Base-by-base conservation (phyloP, 805 yeast species). In the Schizosaccharomyces lindneri region DNA sequence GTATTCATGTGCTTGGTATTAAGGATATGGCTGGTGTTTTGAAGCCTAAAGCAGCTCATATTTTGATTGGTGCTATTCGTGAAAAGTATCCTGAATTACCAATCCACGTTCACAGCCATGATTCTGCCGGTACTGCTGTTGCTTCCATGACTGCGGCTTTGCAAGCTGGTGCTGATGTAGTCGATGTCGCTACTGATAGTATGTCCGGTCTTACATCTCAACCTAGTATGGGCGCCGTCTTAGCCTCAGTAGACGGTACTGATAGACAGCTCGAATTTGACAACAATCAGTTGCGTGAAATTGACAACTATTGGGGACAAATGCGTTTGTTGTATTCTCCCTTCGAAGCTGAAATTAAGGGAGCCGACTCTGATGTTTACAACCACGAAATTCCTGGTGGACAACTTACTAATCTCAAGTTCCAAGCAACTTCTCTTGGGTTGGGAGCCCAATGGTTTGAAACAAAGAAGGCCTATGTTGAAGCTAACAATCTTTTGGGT, bases 1-100 rank as follows among this genome's bases (percentile, higher is more conserved):
- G 99, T 68, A 90, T 97, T 61, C 98, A 93, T 73, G 79, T 93
- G 69, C 78, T 93, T 68, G 98, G 97, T 75, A 93, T 93, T 72
- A 93, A 93, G 76, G 99, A 93, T 76, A 93, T 93, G 99, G 99
- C 99, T 63, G 99, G 99, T 77, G 90, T 97, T 66, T 73, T 93
- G 76, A 89, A 90, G 74, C 98, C 99, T 64, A 76, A 81, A 64
- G 98, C 98, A 64, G 98, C 98, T 57, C 81, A 78, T 60, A 67
- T 83, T 62, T 81, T 93, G 71, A 80, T 93, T 67, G 81, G 89
- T 64, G 76, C 86, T 36, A 81, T 93, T 68, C 82, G 98, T 75
- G 81, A 79, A 64, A 83, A 80, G 73, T 87, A 85, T 74, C 98
- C 99, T 63, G 81, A 87, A 70, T 78, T 93, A 71, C 97, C 97